Evolutionary conservation across 73 alveolate species (phyloP).

Genomic region (Durusdinium trenchii): DNA sequence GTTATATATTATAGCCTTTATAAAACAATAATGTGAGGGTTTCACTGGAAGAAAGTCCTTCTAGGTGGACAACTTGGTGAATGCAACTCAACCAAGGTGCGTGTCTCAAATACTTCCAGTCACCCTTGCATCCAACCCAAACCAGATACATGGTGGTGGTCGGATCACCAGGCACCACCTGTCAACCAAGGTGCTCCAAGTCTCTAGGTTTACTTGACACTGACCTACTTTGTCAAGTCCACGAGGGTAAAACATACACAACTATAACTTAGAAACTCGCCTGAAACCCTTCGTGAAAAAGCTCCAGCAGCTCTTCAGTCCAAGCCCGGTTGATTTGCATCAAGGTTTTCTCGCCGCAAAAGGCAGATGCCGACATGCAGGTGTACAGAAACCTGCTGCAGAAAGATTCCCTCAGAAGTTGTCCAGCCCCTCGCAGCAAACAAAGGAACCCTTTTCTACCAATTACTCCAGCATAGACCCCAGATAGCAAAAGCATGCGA

Average conservation of each 20-base stretch:
- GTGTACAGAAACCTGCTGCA: not conserved
- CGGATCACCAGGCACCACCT: not conserved
- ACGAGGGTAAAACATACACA: too few species aligned
- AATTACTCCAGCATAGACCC: too few species aligned
- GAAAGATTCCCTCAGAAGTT: slow-evolving; percentile 19
- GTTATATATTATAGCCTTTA: too few species aligned
- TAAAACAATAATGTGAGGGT: too few species aligned
- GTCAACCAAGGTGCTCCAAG: not conserved
- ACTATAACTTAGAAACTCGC: too few species aligned
- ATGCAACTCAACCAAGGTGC: not conserved
- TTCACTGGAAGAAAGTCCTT: too few species aligned
- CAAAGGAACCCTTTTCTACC: too few species aligned
- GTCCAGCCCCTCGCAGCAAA: too few species aligned
- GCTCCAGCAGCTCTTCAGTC: slow-evolving; percentile 7
- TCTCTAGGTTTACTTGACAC: not conserved
- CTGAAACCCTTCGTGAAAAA: not conserved
- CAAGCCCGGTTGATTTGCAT: not conserved
- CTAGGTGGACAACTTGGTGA: too few species aligned
- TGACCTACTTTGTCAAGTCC: too few species aligned
- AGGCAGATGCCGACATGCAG: slow-evolving; percentile 6
- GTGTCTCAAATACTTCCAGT: not conserved
- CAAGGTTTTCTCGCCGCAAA: not conserved
- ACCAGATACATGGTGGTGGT: not conserved
- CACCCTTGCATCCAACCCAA: slow-evolving; percentile 1
- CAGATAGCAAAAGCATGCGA: too few species aligned